phyloP scores from a whole-genome alignment of 192 early-diverging fungal species.

The Podila epigama region DNA sequence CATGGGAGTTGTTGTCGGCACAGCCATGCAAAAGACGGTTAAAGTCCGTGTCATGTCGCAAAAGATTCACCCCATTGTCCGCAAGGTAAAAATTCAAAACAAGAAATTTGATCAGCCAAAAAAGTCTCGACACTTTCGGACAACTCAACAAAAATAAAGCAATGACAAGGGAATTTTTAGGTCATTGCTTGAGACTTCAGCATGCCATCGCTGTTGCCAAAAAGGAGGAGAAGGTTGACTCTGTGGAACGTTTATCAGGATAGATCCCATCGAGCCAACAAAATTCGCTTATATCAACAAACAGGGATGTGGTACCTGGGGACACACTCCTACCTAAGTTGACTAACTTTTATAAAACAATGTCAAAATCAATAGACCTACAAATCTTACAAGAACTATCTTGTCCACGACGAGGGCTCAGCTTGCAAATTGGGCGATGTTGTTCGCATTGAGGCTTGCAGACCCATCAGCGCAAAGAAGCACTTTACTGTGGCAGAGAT shows the following conservation, averaged over 20 bases:
- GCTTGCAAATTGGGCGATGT: slow-evolving; percentile 88
- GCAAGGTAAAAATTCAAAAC: slow-evolving; percentile 69
- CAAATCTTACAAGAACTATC: slow-evolving; percentile 82
- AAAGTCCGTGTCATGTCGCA: slow-evolving; percentile 85
- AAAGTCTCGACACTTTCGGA: too few species aligned
- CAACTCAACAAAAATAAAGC: too few species aligned
- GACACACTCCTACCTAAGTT: too few species aligned
- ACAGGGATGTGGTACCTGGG: too few species aligned
- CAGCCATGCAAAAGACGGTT: slow-evolving; percentile 89
- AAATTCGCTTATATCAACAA: too few species aligned
- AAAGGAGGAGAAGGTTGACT: too few species aligned
- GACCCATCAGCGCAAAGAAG: slow-evolving; percentile 88
- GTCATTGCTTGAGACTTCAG: too few species aligned
- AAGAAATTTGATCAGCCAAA: neutral
- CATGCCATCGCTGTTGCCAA: too few species aligned
- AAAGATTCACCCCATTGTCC: slow-evolving; percentile 81
- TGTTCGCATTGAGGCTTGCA: slow-evolving; percentile 90
- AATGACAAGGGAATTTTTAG: too few species aligned
- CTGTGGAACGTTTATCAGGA: too few species aligned
- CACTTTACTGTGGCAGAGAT: slow-evolving; percentile 90
- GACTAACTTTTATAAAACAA: too few species aligned
- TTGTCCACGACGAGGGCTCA: slow-evolving; percentile 87
- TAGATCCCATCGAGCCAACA: too few species aligned
- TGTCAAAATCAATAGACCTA: slow-evolving; percentile 69
- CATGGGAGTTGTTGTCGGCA: slow-evolving; percentile 87